Evolutionary conservation across 352 stramenopile species (phyloP), one percentile per base, ranked within the genome.

Genomic region (Globisporangium sylvaticum): DNA sequence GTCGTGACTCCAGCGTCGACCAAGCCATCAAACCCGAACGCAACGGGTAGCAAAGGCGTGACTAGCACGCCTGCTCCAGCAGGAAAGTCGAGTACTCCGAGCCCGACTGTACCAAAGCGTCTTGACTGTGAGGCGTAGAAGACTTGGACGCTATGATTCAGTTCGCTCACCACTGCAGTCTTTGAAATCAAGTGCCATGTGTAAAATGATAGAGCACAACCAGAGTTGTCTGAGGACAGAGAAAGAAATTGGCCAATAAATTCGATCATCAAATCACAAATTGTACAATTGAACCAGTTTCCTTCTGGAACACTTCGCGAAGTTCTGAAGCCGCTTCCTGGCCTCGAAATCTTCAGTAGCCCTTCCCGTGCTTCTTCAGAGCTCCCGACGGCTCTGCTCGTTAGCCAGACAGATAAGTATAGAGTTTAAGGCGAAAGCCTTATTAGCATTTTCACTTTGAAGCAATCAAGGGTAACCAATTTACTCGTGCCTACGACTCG

Each of bases 1-100:
- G 20, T 46, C 20, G 55, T 60, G 15, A 60, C 55, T 15, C 55
- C 55, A 60, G 55, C 55, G 4, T 34, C 31, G 14, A n/a, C 55
- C 4, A 29, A 32, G 3, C 55, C n/a, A n/a, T 18, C 54, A 25
- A 42, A n/a, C 18, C 27, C 54, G 22, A 60, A 24, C 22, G 31
- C 10, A 29, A 34, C 34, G 29, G 31, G 34, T 20, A 29, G 6
- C 25, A 58, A 31, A 29, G 53, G 53, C 18, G 53, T 31, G 15
- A 39, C 20, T 14, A 39, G 3, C 25, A 10, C 53, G 31, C 12
- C 15, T 25, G 53, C 27, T 22, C 25, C 53, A n/a, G 31, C 9
- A 29, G 55, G 31, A 60, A 46, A 46, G 31, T 34, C 31, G 15
- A 39, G 20, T 10, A 60, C 55, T 12, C 31, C 55, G 10, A 60